A percentile compares a stretch with the other conserved stretches of the same genome.
Conservation (phyloP, 805 yeast genomes). For the Schizosaccharomyces lindneri region DNA sequence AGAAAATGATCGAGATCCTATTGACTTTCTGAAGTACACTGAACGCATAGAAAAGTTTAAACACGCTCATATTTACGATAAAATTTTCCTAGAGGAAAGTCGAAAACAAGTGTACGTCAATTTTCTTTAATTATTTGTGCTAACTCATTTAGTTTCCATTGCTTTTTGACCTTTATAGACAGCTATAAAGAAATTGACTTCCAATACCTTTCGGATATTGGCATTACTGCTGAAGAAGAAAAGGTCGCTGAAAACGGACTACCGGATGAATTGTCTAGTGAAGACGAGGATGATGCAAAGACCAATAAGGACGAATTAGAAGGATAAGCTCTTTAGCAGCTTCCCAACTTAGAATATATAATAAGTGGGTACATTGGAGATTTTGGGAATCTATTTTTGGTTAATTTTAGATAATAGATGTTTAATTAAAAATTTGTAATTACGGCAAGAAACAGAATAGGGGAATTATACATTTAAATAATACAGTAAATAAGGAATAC, state of each 20-base stretch:
- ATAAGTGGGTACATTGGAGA: too few relatives aligned
- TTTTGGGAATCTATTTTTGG: too few relatives aligned
- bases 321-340: neutral
- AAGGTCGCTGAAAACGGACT: neutral
- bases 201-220: neutral
- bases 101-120: slow-evolving; percentile 47
- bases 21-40: slow-evolving; percentile 42
- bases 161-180: slow-evolving; percentile 1
- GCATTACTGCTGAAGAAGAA: neutral
- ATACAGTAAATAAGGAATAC: too few relatives aligned
- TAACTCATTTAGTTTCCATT: slow-evolving; percentile 17
- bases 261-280: neutral
- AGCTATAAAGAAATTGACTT: neutral
- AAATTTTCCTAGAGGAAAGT: slow-evolving; percentile 73
- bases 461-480: too few relatives aligned
- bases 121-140: neutral
- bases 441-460: too few relatives aligned
- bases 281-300: neutral
- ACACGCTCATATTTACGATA: slow-evolving; percentile 68
- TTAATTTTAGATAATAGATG: too few relatives aligned
- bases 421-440: too few relatives aligned
- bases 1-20: slow-evolving; percentile 51
- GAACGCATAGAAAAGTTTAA: slow-evolving; percentile 65
- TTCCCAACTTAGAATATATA: too few relatives aligned
- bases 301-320: neutral